Evolutionary conservation across 306 rosid species (phyloP).

Genomic region (Luffa aegyptiaca): DNA sequence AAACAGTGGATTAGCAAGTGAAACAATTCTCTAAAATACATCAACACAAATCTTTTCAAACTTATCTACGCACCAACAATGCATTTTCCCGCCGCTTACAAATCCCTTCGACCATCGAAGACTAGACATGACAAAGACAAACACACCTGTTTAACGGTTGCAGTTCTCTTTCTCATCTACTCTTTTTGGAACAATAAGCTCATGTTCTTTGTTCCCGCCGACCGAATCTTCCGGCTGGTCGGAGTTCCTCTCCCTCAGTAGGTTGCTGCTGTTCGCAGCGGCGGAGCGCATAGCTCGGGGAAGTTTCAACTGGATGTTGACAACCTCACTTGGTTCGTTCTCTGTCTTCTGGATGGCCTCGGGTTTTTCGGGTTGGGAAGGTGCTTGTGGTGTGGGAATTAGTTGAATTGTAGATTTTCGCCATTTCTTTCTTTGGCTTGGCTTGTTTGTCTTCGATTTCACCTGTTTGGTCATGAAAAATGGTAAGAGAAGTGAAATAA

Average conservation of each 20-base stretch:
- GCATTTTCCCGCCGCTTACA: background rate
- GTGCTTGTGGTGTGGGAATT: slow-evolving; percentile 36
- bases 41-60: background rate
- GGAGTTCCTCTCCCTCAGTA: slow-evolving; percentile 60
- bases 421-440: slow-evolving; percentile 69
- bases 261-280: slow-evolving; percentile 28
- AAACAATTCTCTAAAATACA: background rate
- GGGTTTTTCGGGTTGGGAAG: slow-evolving; percentile 27
- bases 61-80: background rate
- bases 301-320: slow-evolving; percentile 33
- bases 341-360: slow-evolving; percentile 19
- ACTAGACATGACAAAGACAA: background rate
- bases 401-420: slow-evolving; percentile 51
- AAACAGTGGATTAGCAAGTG: background rate
- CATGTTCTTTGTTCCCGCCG: slow-evolving; percentile 35
- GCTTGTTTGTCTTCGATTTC: slow-evolving; percentile 47
- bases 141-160: slow-evolving; percentile 25
- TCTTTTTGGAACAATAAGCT: slow-evolving; percentile 30
- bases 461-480: slow-evolving; percentile 23
- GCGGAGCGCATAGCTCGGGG: slow-evolving; percentile 52
- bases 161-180: slow-evolving; percentile 74
- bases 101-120: background rate
- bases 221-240: slow-evolving; percentile 36
- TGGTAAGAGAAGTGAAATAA: background rate
- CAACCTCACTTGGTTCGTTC: slow-evolving; percentile 22